Conservation (phyloP, 1,139 yeast genomes). For the Lizanozyma gosingica region DNA sequence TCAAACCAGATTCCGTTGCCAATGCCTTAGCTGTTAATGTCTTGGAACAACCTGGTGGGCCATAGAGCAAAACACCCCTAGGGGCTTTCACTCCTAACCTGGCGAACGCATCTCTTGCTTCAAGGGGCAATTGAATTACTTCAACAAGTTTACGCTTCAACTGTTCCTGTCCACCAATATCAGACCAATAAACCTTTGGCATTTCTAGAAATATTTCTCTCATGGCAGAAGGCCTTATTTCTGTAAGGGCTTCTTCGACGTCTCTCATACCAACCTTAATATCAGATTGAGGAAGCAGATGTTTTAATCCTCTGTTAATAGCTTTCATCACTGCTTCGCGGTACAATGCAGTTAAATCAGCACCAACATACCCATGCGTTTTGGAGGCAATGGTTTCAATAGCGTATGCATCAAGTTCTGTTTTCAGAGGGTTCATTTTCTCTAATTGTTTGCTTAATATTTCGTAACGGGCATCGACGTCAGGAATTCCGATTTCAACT, state of each 20-base stretch:
- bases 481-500: slow-evolving; percentile 73
- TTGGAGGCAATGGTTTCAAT: slow-evolving; percentile 53
- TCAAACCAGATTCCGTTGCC: slow-evolving; percentile 90
- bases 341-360: slow-evolving; percentile 81
- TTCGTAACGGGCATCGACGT: slow-evolving; percentile 54
- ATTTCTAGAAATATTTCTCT: slow-evolving; percentile 87
- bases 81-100: slow-evolving; percentile 83
- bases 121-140: slow-evolving; percentile 86
- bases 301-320: slow-evolving; percentile 47
- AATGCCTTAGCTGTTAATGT: slow-evolving; percentile 90
- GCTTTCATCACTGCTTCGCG: slow-evolving; percentile 85
- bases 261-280: slow-evolving; percentile 39
- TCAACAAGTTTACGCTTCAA: slow-evolving; percentile 74
- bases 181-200: slow-evolving; percentile 90
- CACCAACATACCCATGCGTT: slow-evolving; percentile 75
- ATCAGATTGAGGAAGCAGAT: slow-evolving; percentile 13
- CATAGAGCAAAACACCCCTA: slow-evolving; percentile 80
- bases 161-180: slow-evolving; percentile 90
- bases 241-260: slow-evolving; percentile 58
- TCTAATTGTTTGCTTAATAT: slow-evolving; percentile 54
- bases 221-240: slow-evolving; percentile 93
- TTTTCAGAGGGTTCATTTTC: slow-evolving; percentile 50
- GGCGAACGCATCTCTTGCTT: slow-evolving; percentile 69
- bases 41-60: slow-evolving; percentile 97
- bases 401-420: slow-evolving; percentile 42